These are phyloP conservation scores for Raffaelea ambrosiae DNA, from an alignment of 2,329 filamentous ascomycete genomes.

Conservation along the genomic window DNA sequence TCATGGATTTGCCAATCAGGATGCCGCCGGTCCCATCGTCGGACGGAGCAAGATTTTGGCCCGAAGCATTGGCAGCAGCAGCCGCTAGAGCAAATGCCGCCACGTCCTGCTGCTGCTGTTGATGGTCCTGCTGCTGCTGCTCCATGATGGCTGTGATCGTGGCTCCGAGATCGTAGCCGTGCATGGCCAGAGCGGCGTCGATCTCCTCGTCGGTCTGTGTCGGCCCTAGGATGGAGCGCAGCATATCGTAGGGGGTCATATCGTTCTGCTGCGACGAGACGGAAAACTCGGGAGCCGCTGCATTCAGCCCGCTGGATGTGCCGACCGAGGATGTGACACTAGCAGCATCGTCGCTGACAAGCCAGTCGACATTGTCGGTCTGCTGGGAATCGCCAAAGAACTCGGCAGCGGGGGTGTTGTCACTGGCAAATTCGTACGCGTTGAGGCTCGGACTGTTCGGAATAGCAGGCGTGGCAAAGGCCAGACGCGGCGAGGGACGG, in stretches of 20 bases:
- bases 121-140: conserved; percentile 39
- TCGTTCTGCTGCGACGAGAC: conserved; percentile 59
- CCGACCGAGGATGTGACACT: conserved; percentile 68
- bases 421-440: conserved; percentile 86
- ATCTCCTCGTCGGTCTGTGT: conserved; percentile 90
- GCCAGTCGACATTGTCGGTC: conserved; percentile 93
- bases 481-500: conserved; percentile 82
- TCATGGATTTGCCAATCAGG: conserved; percentile 85
- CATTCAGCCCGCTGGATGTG: conserved; percentile 62
- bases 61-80: conserved; percentile 17
- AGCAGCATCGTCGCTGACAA: conserved; percentile 80
- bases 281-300: conserved; percentile 69
- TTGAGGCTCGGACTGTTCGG: conserved; percentile 91
- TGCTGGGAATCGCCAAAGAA: conserved; percentile 81
- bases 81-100: conserved; percentile 19
- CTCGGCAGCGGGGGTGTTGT: conserved; percentile 71
- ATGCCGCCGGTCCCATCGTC: conserved; percentile 53
- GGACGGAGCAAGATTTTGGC: conserved; percentile 13
- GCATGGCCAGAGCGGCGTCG: conserved; percentile 76
- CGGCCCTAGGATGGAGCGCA: conserved; percentile 87
- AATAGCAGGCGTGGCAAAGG: conserved; percentile 78
- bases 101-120: conserved; percentile 22
- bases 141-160: conserved; percentile 88
- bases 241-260: conserved; percentile 97
- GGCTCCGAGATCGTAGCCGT: conserved; percentile 88